A percentile compares a stretch with the other conserved stretches of the same genome.
Evolutionary conservation across 2,329 filamentous ascomycete species (phyloP).

Genomic region (Ascosphaera apis): DNA sequence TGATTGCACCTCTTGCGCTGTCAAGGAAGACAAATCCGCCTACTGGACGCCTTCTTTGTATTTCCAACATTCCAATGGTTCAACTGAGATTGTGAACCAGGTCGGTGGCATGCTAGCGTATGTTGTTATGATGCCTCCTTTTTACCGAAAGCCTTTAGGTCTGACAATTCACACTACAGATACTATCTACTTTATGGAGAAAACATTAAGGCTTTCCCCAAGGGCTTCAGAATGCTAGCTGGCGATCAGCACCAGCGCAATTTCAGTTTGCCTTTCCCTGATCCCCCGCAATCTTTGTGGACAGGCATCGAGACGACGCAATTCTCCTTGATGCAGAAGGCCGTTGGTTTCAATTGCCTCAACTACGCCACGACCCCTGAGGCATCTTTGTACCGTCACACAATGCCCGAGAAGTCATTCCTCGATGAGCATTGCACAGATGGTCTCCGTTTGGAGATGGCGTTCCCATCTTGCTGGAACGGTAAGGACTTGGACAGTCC

Average conservation of each 20-base stretch:
- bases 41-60: conserved; percentile 71
- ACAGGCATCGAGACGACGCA: conserved; percentile 40
- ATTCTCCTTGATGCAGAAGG: conserved; percentile 49
- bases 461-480: conserved; percentile 83
- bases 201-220: conserved; percentile 47
- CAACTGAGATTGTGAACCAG: conserved; percentile 46
- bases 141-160: conserved; percentile 2
- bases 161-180: conserved; percentile 18
- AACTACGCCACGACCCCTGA: conserved; percentile 50
- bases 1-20: conserved; percentile 59
- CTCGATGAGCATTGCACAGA: conserved; percentile 63
- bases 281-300: conserved; percentile 51
- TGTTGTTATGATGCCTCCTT: conserved; percentile 18
- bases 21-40: conserved; percentile 61
- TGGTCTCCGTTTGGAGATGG: conserved; percentile 60
- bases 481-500: conserved; percentile 34
- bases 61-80: conserved; percentile 46
- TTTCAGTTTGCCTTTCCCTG: conserved; percentile 46
- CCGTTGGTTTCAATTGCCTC: conserved; percentile 85
- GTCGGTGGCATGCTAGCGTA: conserved; percentile 69
- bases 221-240: conserved; percentile 60
- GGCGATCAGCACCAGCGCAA: conserved; percentile 45
- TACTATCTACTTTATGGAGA: conserved; percentile 65
- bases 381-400: conserved; percentile 57
- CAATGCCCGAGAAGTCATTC: conserved; percentile 54